Conservation (phyloP, 805 yeast genomes). For the Pichia cabralensis region DNA sequence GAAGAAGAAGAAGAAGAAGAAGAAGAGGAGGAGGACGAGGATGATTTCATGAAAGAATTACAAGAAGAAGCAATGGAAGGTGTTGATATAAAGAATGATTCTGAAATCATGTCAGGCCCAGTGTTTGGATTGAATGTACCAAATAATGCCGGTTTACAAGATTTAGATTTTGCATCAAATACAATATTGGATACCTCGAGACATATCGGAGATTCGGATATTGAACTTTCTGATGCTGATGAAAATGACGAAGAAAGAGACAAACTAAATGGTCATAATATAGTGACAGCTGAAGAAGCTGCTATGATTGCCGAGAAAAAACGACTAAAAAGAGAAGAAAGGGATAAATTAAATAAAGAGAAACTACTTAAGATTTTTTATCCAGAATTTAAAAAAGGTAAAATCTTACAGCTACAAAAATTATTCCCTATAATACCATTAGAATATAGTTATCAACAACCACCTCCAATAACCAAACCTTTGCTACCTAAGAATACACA, state of each 20-base stretch:
- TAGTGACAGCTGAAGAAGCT: slow-evolving; percentile 5
- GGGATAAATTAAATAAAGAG: slow-evolving; percentile 25
- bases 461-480: slow-evolving; percentile 34
- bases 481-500: slow-evolving; percentile 48
- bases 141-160: slow-evolving; percentile 22
- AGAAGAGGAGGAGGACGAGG: slow-evolving; percentile 25
- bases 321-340: slow-evolving; percentile 14
- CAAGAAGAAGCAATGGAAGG: slow-evolving; percentile 30
- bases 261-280: neutral
- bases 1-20: too few species aligned
- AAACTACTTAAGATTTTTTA: slow-evolving; percentile 37
- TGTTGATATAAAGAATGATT: too few species aligned
- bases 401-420: slow-evolving; percentile 53
- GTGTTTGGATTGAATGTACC: slow-evolving; percentile 26
- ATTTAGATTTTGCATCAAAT: slow-evolving; percentile 23
- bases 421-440: slow-evolving; percentile 53
- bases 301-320: slow-evolving; percentile 1
- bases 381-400: slow-evolving; percentile 50
- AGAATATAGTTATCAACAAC: slow-evolving; percentile 42
- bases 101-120: too few species aligned
- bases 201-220: slow-evolving; percentile 15
- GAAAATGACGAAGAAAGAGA: slow-evolving; percentile 13
- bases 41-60: slow-evolving; percentile 29
- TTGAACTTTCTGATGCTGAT: slow-evolving; percentile 22
- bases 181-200: slow-evolving; percentile 14